Conservation (phyloP, 192 early-diverging fungal species). For the Dissophora ornata region DNA sequence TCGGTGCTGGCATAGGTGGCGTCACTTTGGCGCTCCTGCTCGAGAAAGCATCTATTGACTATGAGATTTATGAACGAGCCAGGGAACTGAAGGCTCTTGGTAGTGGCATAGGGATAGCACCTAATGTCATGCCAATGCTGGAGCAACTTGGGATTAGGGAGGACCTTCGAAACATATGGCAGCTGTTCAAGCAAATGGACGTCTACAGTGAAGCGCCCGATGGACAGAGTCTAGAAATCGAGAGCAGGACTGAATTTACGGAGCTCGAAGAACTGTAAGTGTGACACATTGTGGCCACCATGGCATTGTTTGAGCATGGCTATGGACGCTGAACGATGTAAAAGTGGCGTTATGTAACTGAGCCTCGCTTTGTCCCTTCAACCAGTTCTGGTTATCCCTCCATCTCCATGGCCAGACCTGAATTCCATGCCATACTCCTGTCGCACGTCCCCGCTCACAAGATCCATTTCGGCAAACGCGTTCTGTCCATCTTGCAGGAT, state of each 20-base stretch:
- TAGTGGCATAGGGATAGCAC: background rate
- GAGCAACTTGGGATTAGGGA: slow-evolving; percentile 5
- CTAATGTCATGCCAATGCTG: slow-evolving; percentile 1
- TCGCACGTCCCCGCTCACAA: slow-evolving; percentile 7
- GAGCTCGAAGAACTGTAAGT: too few relatives aligned
- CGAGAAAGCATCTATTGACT: slow-evolving; percentile 9
- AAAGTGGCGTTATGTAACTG: background rate
- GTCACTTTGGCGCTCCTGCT: slow-evolving; percentile 2
- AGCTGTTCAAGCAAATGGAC: background rate
- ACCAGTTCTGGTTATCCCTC: background rate
- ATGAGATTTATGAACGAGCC: slow-evolving; percentile 1
- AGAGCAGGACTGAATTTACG: too few relatives aligned
- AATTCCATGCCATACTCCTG: background rate
- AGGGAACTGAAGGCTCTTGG: slow-evolving; percentile 1
- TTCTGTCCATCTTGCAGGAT: slow-evolving; percentile 5
- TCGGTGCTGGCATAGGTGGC: slow-evolving; percentile 6
- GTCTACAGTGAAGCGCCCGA: background rate
- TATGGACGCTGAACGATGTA: background rate
- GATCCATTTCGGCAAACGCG: slow-evolving; percentile 8
- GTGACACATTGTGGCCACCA: too few relatives aligned
- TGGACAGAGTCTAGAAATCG: background rate
- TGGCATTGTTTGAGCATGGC: too few relatives aligned
- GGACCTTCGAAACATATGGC: background rate
- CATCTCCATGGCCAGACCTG: slow-evolving; percentile 10
- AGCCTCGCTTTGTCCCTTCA: background rate